These are phyloP conservation scores for Stagonosporopsis vannaccii DNA, from an alignment of 2,329 filamentous ascomycete genomes.

Conservation along the genomic window DNA sequence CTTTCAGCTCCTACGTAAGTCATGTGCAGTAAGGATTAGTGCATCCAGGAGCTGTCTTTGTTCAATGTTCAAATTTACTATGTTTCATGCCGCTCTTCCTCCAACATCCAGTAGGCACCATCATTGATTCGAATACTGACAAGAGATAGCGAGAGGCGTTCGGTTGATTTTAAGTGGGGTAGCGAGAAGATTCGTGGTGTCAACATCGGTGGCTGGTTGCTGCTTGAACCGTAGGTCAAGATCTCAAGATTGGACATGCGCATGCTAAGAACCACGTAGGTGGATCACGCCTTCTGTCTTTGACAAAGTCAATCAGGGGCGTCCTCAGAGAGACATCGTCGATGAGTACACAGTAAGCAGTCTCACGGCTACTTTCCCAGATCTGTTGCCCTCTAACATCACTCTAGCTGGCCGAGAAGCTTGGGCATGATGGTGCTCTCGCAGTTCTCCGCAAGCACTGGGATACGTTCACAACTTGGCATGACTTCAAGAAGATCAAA, in stretches of 20 bases:
- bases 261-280: conserved; percentile 19
- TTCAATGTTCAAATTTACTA: not conserved
- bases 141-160: conserved; percentile 39
- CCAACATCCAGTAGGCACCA: not conserved
- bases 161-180: conserved; percentile 58
- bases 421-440: conserved; percentile 57
- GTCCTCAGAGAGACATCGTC: conserved; percentile 47
- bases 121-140: conserved; percentile 20
- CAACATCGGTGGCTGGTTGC: conserved; percentile 61
- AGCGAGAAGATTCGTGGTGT: conserved; percentile 58
- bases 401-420: conserved; percentile 51
- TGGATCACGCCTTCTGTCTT: conserved; percentile 69
- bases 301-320: conserved; percentile 36
- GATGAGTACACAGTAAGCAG: conserved; percentile 57
- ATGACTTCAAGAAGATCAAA: conserved; percentile 65
- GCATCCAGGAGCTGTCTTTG: not conserved
- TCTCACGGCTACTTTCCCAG: not conserved
- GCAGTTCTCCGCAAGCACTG: conserved; percentile 58
- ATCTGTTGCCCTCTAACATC: not conserved
- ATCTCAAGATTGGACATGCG: too few species aligned
- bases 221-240: conserved; percentile 53
- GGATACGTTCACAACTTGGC: conserved; percentile 58
- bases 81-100: not conserved
- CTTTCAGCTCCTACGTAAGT: conserved; percentile 45
- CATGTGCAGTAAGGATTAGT: not conserved